Evolutionary conservation across 139 green algal genomes (phyloP), one percentile per base, ranked within the genome.

Genomic region (Chlorella sp.): DNA sequence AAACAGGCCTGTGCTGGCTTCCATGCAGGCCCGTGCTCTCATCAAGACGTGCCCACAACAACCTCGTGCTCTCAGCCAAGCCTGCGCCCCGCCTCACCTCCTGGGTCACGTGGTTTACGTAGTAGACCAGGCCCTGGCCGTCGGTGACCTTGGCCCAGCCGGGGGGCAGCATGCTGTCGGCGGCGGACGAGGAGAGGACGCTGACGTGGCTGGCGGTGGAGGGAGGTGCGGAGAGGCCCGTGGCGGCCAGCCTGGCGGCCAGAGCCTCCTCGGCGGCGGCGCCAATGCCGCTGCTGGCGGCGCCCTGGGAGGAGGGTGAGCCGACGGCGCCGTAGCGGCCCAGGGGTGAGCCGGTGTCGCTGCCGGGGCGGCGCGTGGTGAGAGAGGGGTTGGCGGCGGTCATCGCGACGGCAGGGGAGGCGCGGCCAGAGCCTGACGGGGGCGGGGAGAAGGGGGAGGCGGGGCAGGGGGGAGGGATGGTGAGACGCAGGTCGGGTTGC

Each of bases 291-390:
- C 83, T 53, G 22, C 60, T 34, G 36, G 60, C 77, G 18, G 61
- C 71, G 30, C 81, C 75, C 36, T 88, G 84, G 11, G 66, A 81
- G 36, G 84, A 88, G 64, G 84, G 84, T 1, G 39, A 69, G 32
- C 90, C 90, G n/a, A 92, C 88, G 1, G 90, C 85, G 39, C 90
- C 90, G 32, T 90, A 92, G 37, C 76, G 83, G 7, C 90, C 90
- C 71, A 92, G 60, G 11, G 90, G 90, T 2, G 90, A 92, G 71
- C 85, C 77, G 11, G 61, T 82, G 80, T 81, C 90, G 66, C n/a
- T 71, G 75, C 32, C 40, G 37, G 90, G 42, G 66, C 73, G 60
- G 53, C 86, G 86, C 28, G 66, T 66, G 28, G 42, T 73, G 21
- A 91, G 60, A 3, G 83, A 39, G 26, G 76, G 85, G 73, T 92